Conservation (phyloP, 2,329 filamentous ascomycete species). For the Xylariaceae sp. region DNA sequence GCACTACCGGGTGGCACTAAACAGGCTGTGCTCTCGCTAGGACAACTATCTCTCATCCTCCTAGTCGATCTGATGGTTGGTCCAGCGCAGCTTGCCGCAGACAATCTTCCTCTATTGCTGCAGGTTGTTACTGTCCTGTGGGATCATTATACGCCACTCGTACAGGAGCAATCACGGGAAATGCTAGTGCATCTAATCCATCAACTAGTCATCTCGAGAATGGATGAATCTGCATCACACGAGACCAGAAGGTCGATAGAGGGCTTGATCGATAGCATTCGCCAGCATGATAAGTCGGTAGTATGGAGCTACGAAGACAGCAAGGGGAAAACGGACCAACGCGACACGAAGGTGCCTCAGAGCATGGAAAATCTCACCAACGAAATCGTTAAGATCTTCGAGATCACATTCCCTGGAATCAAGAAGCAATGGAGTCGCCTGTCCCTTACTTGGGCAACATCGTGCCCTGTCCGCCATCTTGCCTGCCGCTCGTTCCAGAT, state of each 20-base stretch:
- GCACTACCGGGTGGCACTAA: conserved; percentile 85
- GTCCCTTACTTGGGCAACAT: conserved; percentile 91
- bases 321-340: conserved; percentile 69
- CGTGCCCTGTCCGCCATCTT: conserved; percentile 88
- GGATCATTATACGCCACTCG: conserved; percentile 93
- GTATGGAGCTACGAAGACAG: conserved; percentile 94
- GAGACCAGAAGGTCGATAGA: conserved; percentile 71
- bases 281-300: conserved; percentile 75
- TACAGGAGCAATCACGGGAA: conserved; percentile 93
- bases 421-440: conserved; percentile 88
- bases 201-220: conserved; percentile 76
- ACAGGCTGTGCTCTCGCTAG: conserved; percentile 83
- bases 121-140: conserved; percentile 91
- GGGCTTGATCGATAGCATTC: conserved; percentile 79
- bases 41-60: conserved; percentile 86
- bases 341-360: conserved; percentile 73
- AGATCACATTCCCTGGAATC: conserved; percentile 75
- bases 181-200: conserved; percentile 98
- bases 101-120: conserved; percentile 78
- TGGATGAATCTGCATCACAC: conserved; percentile 62
- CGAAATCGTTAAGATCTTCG: conserved; percentile 80
- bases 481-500: conserved; percentile 97
- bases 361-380: conserved; percentile 82
- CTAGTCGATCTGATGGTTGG: conserved; percentile 95
- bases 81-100: conserved; percentile 70